Percentiles rank a stretch among this genome's conserved stretches.
phyloP scores from a whole-genome alignment of 31 red algal species.

The Porphyra umbilicalis region DNA sequence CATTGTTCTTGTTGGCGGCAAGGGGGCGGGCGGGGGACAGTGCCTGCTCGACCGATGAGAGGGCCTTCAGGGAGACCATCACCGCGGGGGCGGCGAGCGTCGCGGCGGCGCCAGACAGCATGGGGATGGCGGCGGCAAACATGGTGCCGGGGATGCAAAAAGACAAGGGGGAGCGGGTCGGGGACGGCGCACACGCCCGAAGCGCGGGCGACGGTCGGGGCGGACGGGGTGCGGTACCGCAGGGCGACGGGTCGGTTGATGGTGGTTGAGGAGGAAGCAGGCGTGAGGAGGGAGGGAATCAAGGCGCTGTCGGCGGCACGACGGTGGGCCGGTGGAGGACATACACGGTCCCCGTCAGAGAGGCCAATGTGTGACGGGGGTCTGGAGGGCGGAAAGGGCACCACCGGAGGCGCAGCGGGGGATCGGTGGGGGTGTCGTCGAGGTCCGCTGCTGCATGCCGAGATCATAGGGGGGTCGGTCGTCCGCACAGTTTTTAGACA shows the following conservation, averaged over 20 bases:
- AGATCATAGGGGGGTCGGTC: too few relatives aligned
- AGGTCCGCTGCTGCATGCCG: too few relatives aligned
- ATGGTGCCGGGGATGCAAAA: neutral
- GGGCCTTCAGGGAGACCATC: neutral
- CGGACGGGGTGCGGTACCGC: too few relatives aligned
- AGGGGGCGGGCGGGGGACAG: neutral
- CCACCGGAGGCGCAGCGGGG: neutral
- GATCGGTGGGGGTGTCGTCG: neutral
- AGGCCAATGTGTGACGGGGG: neutral
- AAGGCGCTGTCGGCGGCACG: neutral
- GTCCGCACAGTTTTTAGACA: too few relatives aligned
- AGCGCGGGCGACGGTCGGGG: neutral
- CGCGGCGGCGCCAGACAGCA: neutral
- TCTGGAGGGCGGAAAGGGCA: neutral
- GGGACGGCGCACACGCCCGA: neutral
- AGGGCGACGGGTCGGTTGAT: neutral
- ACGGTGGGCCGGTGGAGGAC: neutral
- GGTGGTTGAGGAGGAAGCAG: neutral
- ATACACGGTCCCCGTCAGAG: neutral
- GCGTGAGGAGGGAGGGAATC: neutral
- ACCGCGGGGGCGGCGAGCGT: neutral
- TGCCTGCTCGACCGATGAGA: neutral
- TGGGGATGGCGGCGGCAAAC: neutral
- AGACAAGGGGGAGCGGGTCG: neutral
- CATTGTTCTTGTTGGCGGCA: constrained; percentile 3